Conservation (phyloP, 805 yeast species). For the Saccharomycopsis lassenensis region DNA sequence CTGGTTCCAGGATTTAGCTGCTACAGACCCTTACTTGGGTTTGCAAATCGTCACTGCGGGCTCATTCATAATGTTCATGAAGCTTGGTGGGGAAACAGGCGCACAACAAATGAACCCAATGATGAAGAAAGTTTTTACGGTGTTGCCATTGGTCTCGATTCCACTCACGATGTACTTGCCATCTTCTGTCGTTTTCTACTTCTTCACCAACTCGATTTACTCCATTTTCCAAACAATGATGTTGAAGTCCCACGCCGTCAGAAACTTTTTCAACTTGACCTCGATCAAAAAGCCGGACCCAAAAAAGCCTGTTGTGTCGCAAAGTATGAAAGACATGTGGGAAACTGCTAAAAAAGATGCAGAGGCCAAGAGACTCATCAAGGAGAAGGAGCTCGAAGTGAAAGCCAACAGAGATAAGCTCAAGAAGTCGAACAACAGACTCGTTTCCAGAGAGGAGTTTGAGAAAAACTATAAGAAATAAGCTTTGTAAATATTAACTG, state of each 20-base stretch:
- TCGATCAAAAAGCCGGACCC: conserved; percentile 40
- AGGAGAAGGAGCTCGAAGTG: conserved; percentile 47
- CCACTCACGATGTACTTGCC: conserved; percentile 83
- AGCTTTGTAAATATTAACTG: no score
- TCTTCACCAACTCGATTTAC: conserved; percentile 67
- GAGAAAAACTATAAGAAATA: not conserved
- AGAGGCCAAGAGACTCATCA: conserved; percentile 57
- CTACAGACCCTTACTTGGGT: conserved; percentile 86
- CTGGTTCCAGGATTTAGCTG: conserved; percentile 78
- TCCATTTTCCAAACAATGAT: conserved; percentile 64
- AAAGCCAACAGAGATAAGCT: not conserved
- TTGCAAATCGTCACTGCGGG: conserved; percentile 75
- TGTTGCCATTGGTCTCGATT: conserved; percentile 71
- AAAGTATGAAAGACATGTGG: conserved; percentile 30
- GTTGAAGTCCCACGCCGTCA: conserved; percentile 47
- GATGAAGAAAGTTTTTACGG: conserved; percentile 57
- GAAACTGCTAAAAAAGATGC: conserved; percentile 30
- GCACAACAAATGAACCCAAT: conserved; percentile 53
- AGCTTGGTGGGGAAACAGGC: conserved; percentile 88
- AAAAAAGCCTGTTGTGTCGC: conserved; percentile 22
- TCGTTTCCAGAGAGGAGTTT: not conserved
- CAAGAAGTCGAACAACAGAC: not conserved
- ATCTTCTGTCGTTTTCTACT: conserved; percentile 76
- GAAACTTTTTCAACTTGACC: conserved; percentile 48
- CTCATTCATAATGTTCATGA: conserved; percentile 62